phyloP scores from a whole-genome alignment of 495 filamentous ascomycete species.

The Astrocystis sublimbata region DNA sequence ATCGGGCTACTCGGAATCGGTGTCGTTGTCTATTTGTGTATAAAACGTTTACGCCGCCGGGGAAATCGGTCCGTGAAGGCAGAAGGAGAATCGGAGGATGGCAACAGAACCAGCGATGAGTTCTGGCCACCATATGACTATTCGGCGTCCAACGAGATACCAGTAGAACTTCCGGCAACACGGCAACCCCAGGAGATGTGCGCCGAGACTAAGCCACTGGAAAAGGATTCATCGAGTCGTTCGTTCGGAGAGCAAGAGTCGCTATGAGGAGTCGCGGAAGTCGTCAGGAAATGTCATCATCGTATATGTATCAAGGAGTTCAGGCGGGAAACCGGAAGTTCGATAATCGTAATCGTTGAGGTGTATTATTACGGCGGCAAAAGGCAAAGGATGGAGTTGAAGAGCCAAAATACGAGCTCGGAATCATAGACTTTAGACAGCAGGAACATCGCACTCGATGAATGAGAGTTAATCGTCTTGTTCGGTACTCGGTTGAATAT shows the following conservation, averaged over 20 bases:
- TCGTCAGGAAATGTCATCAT: neutral
- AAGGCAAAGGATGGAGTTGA: neutral
- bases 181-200: neutral
- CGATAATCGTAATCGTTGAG: neutral
- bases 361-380: neutral
- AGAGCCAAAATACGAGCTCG: neutral
- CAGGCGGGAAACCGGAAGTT: neutral
- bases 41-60: neutral
- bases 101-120: neutral
- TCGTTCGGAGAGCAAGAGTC: neutral
- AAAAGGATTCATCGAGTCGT: conserved; percentile 1
- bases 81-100: neutral
- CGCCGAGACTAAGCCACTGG: neutral
- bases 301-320: neutral
- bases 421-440: too few species aligned
- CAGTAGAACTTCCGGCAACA: conserved; percentile 12
- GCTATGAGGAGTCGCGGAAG: neutral
- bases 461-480: too few species aligned
- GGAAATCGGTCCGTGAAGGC: neutral
- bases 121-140: neutral
- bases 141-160: conserved; percentile 9
- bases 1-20: conserved; percentile 3
- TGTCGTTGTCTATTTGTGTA: neutral
- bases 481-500: too few species aligned
- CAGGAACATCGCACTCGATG: too few species aligned